Evolutionary conservation across 1,284 basidiomycete genomes (phyloP), one percentile per base, ranked within the genome.

Genomic region (Pseudozyma pruni): DNA sequence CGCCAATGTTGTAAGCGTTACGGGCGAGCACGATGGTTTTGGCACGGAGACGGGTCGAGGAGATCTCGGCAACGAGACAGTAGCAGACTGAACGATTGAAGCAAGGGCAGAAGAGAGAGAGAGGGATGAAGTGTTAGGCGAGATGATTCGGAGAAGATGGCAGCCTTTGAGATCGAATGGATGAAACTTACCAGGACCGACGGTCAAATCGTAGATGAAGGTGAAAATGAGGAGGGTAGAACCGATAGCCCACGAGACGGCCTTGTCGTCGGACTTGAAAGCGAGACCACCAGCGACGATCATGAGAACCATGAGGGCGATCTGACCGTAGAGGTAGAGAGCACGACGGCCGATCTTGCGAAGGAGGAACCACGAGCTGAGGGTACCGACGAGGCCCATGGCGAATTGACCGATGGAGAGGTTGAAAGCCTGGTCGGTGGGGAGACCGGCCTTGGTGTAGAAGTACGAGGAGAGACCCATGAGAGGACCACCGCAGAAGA

Each of bases 11-110:
- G 81, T 86, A 86, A 5, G 80, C 66, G 55, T 83, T 83, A 44
- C 87, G 83, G 29, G 85, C 84, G 22, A 87, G 81, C 0, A 84
- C 86, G 62, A 87, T 83, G 2, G 86, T 85, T 81, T 87, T 87
- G 70, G 85, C 83, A 17, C 84, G 80, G 6, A 86, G 81, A 22
- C 85, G 82, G 17, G 84, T 83, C n/a, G 85, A 84, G 0, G 83
- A 80, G 38, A 86, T 76, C 53, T 86, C 86, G 16, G 84, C 83
- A 8, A 86, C 85, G 44, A 86, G 76, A 37, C 82, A 83, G 75
- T 84, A 85, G 74, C 83, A 83, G 34, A 83, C n/a, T n/a, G n/a
- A n/a, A 16, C 19, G 34, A n/a, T 35, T 16, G 9, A 32, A 32
- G 8, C 8, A 32, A 8, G 31, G 8, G 31, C 8, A 32, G 14